Base-by-base conservation (phyloP, 163 green algal species). In the Chlorella variabilis region DNA sequence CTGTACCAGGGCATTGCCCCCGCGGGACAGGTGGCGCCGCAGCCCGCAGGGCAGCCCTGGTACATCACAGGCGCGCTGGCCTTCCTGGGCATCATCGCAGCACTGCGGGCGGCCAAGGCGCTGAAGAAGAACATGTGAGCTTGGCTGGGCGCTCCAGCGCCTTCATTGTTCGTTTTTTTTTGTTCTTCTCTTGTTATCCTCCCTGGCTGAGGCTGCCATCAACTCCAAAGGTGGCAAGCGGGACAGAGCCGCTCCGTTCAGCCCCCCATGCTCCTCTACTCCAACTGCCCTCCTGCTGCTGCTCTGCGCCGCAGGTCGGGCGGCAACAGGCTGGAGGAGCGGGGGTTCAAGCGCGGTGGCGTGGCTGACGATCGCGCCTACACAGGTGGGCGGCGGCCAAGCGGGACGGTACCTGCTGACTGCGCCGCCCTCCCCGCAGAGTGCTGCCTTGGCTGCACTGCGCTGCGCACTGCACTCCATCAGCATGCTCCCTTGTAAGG, bases 271-370 rank as follows among this genome's bases (percentile, higher is more conserved):
- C n/a, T n/a, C n/a, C n/a, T n/a, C n/a, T n/a, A n/a, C n/a, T n/a
- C n/a, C 45, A 15, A 54, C 15, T 54, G 45, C 45, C 45, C 61
- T 39, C 61, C 41, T 17, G 29, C 61, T 17, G 9, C 31, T 41
- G 29, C 25, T 63, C 23, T 63, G 54, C 54, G 5, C 9, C 23
- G 61, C 61, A 81, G 75, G 41, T 38, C 61, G 42, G 11, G 25
- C 2, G 54, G 36, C 39, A 63, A 31, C 45, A n/a, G 29, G 3
- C 49, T 87, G 34, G 75, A 74, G 45, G 82, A 87, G 49, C 63
- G 82, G 8, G 82, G 82, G 7, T 87, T 76, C 58, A 87, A 84
- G 59, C 36, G 51, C 38, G 70, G 62, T 3, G 58, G 59, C 34
- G 49, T 56, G 4, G 77, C 83, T 1, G 67, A 81, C 39, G 77